Evolutionary conservation across 129 eudicot genomes (phyloP).

Genomic region (sunflower (Helianthus annuus)): HanXRQr2.0-SUNRISE NC_035447.2:142545809-142546308

Average conservation of each 20-base stretch:
- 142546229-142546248: no score
- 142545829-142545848: constrained; percentile 19
- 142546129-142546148: no score
- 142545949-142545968: background rate
- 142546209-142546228: no score
- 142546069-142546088: background rate
- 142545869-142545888: constrained; percentile 16
- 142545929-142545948: background rate
- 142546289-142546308: no score
- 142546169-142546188: no score
- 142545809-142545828: constrained; percentile 22
- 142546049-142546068: no score
- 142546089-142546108: background rate
- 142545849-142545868: background rate
- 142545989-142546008: background rate
- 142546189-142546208: no score
- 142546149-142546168: no score
- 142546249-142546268: no score
- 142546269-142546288: no score
- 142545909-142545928: background rate
- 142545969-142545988: background rate
- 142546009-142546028: background rate
- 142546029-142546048: no score
- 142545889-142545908: constrained; percentile 19
- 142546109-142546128: no score